A percentile compares a stretch with the other conserved stretches of the same genome.
phyloP scores from a whole-genome alignment of 805 yeast genomes.

The Ogataea dorogensis region DNA sequence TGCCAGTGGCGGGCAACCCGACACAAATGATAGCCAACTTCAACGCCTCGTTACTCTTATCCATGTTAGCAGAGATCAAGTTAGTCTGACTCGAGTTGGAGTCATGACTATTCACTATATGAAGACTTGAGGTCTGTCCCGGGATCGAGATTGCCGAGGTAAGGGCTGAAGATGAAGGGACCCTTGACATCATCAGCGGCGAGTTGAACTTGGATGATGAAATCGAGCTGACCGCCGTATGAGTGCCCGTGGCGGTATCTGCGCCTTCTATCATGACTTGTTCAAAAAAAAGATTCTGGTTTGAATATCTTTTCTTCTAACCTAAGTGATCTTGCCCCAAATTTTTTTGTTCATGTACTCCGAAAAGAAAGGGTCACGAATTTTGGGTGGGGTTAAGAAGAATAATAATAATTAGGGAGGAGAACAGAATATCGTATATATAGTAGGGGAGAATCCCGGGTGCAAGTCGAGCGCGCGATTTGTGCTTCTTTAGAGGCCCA shows the following conservation, averaged over 20 bases:
- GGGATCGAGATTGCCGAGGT: conserved; percentile 30
- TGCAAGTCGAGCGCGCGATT: no score
- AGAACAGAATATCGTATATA: not conserved
- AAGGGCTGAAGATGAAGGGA: conserved; percentile 23
- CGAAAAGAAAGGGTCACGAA: conserved; percentile 12
- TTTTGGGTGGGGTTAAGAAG: conserved; percentile 4
- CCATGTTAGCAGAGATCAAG: conserved; percentile 10
- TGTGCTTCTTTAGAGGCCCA: no score
- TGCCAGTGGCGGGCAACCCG: conserved; percentile 78
- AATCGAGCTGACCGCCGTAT: conserved; percentile 20
- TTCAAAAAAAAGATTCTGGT: conserved; percentile 1
- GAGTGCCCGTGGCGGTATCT: conserved; percentile 5
- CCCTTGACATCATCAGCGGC: conserved; percentile 22
- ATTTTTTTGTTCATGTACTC: conserved; percentile 10
- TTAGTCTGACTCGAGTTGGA: conserved; percentile 8
- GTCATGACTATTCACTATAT: conserved; percentile 13
- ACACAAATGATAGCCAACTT: conserved; percentile 69
- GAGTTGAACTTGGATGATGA: conserved; percentile 26
- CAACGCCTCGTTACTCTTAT: conserved; percentile 25
- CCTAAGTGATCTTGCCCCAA: conserved; percentile 11
- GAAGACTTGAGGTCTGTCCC: conserved; percentile 27
- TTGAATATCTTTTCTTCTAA: conserved; percentile 1
- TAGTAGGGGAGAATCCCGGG: no score
- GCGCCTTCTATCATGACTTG: conserved; percentile 2
- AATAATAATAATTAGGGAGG: conserved; percentile 1